A percentile compares a stretch with the other conserved stretches of the same genome.
phyloP scores from a whole-genome alignment of 2,329 filamentous ascomycete genomes.

The Trichoderma citrinoviride region DNA sequence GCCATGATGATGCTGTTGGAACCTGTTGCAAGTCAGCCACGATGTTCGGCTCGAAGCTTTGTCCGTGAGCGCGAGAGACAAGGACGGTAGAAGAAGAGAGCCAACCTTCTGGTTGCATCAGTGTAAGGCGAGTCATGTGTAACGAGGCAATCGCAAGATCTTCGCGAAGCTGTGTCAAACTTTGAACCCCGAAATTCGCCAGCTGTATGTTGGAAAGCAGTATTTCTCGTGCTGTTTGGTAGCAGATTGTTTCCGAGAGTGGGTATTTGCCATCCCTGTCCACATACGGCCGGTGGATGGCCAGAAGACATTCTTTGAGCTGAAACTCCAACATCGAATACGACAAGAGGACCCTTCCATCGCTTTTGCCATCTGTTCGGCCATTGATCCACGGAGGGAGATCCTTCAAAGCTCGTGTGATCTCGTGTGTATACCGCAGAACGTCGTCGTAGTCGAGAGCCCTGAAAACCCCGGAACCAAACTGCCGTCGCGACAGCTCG shows the following conservation, averaged over 20 bases:
- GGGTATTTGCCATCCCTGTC: constrained; percentile 7
- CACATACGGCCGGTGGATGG: not conserved
- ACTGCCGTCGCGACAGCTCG: constrained; percentile 9
- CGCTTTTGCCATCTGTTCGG: not conserved
- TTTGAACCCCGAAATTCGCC: not conserved
- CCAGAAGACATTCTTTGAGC: constrained; percentile 4
- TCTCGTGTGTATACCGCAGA: constrained; percentile 10
- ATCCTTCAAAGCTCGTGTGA: constrained; percentile 6
- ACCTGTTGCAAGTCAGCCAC: not conserved
- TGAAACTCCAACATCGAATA: constrained; percentile 4
- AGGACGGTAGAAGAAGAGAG: too few species aligned
- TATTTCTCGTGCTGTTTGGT: constrained; percentile 11
- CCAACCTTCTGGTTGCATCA: constrained; percentile 5
- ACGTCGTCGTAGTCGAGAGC: constrained; percentile 2
- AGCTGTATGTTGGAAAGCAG: not conserved
- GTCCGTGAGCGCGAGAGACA: not conserved
- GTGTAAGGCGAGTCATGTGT: constrained; percentile 9
- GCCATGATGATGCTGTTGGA: constrained; percentile 4
- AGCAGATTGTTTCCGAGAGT: constrained; percentile 10
- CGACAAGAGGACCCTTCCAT: not conserved
- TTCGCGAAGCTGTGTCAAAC: constrained; percentile 4
- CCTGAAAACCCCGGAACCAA: not conserved
- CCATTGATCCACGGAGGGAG: not conserved
- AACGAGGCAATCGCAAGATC: constrained; percentile 1
- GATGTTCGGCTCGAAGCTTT: not conserved